phyloP scores from a whole-genome alignment of 2,329 filamentous ascomycete species.

The Coleophoma eucalyptorum region DNA sequence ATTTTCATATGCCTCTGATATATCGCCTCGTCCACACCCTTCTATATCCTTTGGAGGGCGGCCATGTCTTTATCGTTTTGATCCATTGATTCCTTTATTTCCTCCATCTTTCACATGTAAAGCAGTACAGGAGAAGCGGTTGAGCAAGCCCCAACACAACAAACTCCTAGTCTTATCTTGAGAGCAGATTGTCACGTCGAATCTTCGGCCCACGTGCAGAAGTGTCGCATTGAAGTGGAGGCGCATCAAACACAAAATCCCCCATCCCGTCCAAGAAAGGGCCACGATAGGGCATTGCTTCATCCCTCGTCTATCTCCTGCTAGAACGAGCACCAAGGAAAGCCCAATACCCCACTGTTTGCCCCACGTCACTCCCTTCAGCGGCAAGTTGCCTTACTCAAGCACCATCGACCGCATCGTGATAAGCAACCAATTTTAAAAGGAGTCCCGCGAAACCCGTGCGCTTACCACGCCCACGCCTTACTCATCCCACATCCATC shows the following conservation, averaged over 20 bases:
- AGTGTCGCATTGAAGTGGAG: background rate
- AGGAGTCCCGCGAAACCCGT: too few relatives aligned
- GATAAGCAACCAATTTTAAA: background rate
- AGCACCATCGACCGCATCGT: background rate
- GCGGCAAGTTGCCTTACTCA: background rate
- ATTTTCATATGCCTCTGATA: conserved; percentile 3
- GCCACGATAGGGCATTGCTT: background rate
- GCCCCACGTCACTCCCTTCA: background rate
- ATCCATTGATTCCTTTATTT: too few relatives aligned
- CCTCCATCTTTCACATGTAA: conserved; percentile 1
- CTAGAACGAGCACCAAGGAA: too few relatives aligned
- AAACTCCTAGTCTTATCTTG: background rate
- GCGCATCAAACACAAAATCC: background rate
- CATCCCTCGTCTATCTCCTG: background rate
- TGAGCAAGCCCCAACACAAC: too few relatives aligned
- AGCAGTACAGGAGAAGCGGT: background rate
- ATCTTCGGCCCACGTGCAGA: background rate
- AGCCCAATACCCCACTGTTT: background rate
- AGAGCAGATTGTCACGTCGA: background rate
- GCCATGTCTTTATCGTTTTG: too few relatives aligned
- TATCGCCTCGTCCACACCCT: conserved; percentile 6
- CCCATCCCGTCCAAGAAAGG: background rate
- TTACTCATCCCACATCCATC: too few relatives aligned
- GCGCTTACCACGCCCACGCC: too few relatives aligned
- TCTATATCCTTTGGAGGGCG: too few relatives aligned